Evolutionary conservation across 306 rosid species (phyloP).

Genomic region (Macrotyloma uniflorum): DNA sequence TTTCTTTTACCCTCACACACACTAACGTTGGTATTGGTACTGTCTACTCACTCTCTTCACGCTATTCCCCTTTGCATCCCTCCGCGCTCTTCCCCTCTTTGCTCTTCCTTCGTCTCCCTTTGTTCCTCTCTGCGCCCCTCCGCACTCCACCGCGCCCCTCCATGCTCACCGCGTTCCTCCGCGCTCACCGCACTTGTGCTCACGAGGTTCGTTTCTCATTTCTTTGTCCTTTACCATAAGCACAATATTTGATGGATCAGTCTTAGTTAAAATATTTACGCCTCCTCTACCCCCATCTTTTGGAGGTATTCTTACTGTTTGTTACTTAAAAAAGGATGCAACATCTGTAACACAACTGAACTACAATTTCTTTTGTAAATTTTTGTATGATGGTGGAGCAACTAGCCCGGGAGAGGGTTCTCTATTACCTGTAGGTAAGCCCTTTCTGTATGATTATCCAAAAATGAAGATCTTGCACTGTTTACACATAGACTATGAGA

Average conservation of each 20-base stretch:
- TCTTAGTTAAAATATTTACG: slow-evolving; percentile 2
- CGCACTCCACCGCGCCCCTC: too few species aligned
- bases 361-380: neutral
- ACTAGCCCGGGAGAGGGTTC: neutral
- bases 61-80: too few species aligned
- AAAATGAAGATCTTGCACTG: slow-evolving; percentile 1
- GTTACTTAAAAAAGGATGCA: neutral
- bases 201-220: too few species aligned
- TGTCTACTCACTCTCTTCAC: too few species aligned
- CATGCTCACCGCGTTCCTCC: too few species aligned
- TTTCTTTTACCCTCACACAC: too few species aligned
- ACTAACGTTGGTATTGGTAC: too few species aligned
- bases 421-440: neutral
- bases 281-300: neutral
- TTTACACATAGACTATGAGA: neutral
- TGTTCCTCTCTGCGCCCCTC: too few species aligned
- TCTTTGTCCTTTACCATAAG: neutral
- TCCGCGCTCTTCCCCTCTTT: too few species aligned
- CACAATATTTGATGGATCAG: neutral
- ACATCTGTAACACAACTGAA: neutral
- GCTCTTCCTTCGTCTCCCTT: too few species aligned
- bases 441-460: slow-evolving; percentile 16
- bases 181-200: too few species aligned
- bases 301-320: slow-evolving; percentile 13
- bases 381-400: slow-evolving; percentile 2